phyloP scores from a whole-genome alignment of 176 grass and related monocot genomes.

The Rhynchospora pubera region DNA sequence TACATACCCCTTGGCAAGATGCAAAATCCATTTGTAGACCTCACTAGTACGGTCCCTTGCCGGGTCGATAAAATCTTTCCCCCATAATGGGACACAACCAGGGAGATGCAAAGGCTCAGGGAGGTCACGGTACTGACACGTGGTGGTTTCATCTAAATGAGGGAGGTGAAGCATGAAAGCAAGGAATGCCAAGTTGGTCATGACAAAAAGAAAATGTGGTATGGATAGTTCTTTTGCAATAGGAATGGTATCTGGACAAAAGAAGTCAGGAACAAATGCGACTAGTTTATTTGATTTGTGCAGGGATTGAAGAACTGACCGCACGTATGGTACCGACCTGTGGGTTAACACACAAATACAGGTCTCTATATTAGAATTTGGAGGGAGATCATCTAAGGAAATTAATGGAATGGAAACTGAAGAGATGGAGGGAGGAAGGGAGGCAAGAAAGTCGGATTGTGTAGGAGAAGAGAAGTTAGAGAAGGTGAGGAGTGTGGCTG shows the following conservation, averaged over 20 bases:
- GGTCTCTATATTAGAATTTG: not conserved
- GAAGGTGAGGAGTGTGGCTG: conserved; percentile 33
- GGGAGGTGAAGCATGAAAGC: conserved; percentile 13
- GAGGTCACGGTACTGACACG: conserved; percentile 28
- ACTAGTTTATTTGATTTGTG: not conserved
- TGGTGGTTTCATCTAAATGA: conserved; percentile 17
- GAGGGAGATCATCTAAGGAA: conserved; percentile 37
- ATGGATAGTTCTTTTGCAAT: conserved; percentile 20
- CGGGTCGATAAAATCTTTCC: conserved; percentile 23
- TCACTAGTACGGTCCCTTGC: not conserved
- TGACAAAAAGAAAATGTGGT: conserved; percentile 22
- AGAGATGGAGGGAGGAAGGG: conserved; percentile 21
- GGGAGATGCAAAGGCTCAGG: conserved; percentile 26
- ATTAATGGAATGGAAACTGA: conserved; percentile 23
- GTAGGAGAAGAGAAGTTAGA: conserved; percentile 27
- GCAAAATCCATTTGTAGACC: conserved; percentile 7
- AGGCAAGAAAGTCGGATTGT: not conserved
- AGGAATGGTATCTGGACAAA: conserved; percentile 19
- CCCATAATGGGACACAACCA: conserved; percentile 32
- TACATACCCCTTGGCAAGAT: not conserved
- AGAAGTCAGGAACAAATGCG: conserved; percentile 30
- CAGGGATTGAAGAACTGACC: conserved; percentile 2
- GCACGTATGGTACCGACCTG: conserved; percentile 7
- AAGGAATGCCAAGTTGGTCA: conserved; percentile 16
- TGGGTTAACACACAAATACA: not conserved